Evolutionary conservation across 2,329 filamentous ascomycete species (phyloP).

Genomic region (Aspergillus sp.): DNA sequence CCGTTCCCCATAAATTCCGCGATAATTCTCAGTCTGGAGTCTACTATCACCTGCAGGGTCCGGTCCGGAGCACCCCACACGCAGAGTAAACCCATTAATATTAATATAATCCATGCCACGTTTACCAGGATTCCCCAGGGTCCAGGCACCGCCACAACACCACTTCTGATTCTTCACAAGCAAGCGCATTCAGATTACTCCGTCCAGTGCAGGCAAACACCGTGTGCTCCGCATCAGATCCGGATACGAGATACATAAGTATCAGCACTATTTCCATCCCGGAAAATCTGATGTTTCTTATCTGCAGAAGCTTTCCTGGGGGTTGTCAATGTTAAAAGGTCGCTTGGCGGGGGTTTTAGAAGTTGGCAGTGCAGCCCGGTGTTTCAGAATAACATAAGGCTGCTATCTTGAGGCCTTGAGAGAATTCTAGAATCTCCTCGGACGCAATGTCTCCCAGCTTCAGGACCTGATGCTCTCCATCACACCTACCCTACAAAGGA

Average conservation of each 20-base stretch:
- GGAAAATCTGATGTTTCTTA: background rate
- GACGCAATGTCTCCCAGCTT: too few species aligned
- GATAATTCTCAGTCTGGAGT: background rate
- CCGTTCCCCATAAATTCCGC: background rate
- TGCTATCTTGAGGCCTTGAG: background rate
- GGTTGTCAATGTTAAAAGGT: background rate
- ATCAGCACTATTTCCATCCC: background rate
- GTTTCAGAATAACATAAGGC: background rate
- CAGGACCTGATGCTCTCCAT: too few species aligned
- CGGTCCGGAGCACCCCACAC: constrained; percentile 2
- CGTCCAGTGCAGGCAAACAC: constrained; percentile 3
- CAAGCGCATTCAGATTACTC: constrained; percentile 2
- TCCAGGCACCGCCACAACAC: background rate
- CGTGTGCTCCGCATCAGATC: constrained; percentile 2
- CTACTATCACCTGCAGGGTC: background rate
- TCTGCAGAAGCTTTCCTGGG: background rate
- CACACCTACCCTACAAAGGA: too few species aligned
- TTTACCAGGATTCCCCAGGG: constrained; percentile 1
- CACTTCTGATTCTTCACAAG: background rate
- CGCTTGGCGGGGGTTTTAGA: background rate
- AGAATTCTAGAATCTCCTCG: background rate
- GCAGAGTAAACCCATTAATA: background rate
- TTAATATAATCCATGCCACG: background rate
- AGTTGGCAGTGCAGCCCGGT: background rate
- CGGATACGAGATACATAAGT: background rate